A percentile compares a stretch with the other conserved stretches of the same genome.
These are phyloP conservation scores for Globisporangium splendens DNA, from an alignment of 352 stramenopile genomes.

Conservation along the genomic window DNA sequence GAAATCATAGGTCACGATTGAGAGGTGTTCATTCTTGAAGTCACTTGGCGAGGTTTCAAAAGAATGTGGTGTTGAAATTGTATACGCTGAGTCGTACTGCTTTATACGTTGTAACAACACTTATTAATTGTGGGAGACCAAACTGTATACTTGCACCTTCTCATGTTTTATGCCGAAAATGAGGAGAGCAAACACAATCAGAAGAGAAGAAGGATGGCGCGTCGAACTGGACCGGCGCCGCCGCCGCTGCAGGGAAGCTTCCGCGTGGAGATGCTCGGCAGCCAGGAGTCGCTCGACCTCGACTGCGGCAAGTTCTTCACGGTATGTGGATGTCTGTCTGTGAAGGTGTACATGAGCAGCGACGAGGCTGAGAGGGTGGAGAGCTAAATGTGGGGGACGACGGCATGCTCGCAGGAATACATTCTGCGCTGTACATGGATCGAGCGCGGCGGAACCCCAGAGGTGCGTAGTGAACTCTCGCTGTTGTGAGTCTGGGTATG, in stretches of 20 bases:
- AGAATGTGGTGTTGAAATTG: no score
- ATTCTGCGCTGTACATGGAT: constrained; percentile 79
- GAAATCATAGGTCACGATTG: background rate
- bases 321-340: constrained; percentile 19
- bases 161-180: background rate
- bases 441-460: constrained; percentile 36
- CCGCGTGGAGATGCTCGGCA: constrained; percentile 46
- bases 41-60: no score
- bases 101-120: background rate
- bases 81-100: no score
- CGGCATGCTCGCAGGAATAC: constrained; percentile 50
- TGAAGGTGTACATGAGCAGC: background rate
- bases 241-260: constrained; percentile 11
- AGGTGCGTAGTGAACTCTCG: constrained; percentile 22
- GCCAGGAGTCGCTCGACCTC: constrained; percentile 77
- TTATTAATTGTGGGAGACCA: background rate
- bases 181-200: no score
- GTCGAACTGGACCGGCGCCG: constrained; percentile 1
- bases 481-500: background rate
- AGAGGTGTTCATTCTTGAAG: background rate
- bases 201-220: constrained; percentile 1
- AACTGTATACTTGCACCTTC: constrained; percentile 1
- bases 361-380: background rate
- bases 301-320: constrained; percentile 87
- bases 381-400: background rate